These are phyloP conservation scores for Harringtonia aguacate DNA, from an alignment of 2,329 filamentous ascomycete genomes.

Conservation along the genomic window DNA sequence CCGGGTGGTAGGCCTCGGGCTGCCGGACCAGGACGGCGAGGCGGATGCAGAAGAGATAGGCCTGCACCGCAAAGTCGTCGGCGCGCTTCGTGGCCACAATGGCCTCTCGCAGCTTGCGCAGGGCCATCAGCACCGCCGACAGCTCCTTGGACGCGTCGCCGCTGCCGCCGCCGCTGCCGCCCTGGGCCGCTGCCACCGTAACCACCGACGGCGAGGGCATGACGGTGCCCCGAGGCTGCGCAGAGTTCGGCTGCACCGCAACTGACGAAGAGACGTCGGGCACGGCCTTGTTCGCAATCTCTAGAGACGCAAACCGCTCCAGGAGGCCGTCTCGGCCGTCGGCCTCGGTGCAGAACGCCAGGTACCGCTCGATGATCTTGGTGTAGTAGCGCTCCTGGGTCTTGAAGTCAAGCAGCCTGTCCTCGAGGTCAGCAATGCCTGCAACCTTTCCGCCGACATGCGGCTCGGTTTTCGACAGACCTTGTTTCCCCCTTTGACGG, in stretches of 20 bases:
- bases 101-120: slow-evolving; percentile 86
- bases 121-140: slow-evolving; percentile 64
- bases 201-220: background rate
- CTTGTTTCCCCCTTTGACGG: slow-evolving; percentile 85
- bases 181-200: slow-evolving; percentile 10
- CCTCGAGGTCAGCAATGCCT: background rate
- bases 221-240: background rate
- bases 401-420: slow-evolving; percentile 61
- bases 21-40: slow-evolving; percentile 71
- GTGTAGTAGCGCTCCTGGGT: slow-evolving; percentile 78
- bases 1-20: slow-evolving; percentile 82
- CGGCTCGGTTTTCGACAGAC: too few relatives aligned
- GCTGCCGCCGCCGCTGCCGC: background rate
- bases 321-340: slow-evolving; percentile 64
- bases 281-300: slow-evolving; percentile 19
- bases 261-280: too few relatives aligned
- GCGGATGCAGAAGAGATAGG: slow-evolving; percentile 85
- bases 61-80: slow-evolving; percentile 76
- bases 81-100: slow-evolving; percentile 67
- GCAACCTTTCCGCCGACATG: background rate
- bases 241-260: background rate
- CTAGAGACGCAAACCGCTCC: slow-evolving; percentile 60
- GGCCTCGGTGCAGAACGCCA: slow-evolving; percentile 73
- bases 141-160: slow-evolving; percentile 43
- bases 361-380: slow-evolving; percentile 79